A percentile compares a stretch with the other conserved stretches of the same genome.
phyloP scores from a whole-genome alignment of 2,329 filamentous ascomycete genomes.

The Curvularia hawaiiensis region DNA sequence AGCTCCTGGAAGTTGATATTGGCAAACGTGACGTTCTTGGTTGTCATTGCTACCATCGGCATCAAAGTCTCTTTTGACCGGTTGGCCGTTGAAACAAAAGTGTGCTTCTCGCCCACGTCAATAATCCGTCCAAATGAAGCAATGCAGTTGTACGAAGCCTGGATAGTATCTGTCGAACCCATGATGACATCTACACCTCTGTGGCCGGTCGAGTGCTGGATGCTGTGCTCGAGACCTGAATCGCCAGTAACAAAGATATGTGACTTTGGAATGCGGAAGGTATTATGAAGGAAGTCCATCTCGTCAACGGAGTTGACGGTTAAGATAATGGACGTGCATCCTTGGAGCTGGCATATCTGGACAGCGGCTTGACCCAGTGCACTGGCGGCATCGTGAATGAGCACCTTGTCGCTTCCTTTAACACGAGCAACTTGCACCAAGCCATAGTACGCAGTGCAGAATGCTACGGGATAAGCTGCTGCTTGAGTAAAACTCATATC shows the following conservation, averaged over 20 bases:
- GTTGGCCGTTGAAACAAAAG: constrained; percentile 6
- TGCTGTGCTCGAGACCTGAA: constrained; percentile 3
- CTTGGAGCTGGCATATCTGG: background rate
- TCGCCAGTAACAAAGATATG: constrained; percentile 28
- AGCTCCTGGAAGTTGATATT: constrained; percentile 14
- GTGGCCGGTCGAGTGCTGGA: constrained; percentile 22
- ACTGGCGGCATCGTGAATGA: constrained; percentile 7
- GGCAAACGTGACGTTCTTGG: constrained; percentile 8
- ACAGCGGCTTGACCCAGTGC: constrained; percentile 7
- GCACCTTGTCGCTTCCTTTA: background rate
- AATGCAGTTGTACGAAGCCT: constrained; percentile 29
- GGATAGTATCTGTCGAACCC: constrained; percentile 34
- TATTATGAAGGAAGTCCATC: constrained; percentile 9
- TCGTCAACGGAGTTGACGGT: constrained; percentile 22
- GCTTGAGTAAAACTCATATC: constrained; percentile 20
- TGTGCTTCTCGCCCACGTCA: constrained; percentile 22
- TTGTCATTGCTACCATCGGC: constrained; percentile 1
- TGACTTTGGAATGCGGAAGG: constrained; percentile 20
- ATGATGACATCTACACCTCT: constrained; percentile 44
- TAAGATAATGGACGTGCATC: constrained; percentile 6
- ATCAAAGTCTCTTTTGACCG: constrained; percentile 3
- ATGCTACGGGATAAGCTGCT: constrained; percentile 17
- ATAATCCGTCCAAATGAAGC: constrained; percentile 41
- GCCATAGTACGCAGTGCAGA: constrained; percentile 7
- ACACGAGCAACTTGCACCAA: background rate